These are phyloP conservation scores for Pyrenopolyporus hunteri DNA, from an alignment of 495 filamentous ascomycete genomes.

Conservation along the genomic window DNA sequence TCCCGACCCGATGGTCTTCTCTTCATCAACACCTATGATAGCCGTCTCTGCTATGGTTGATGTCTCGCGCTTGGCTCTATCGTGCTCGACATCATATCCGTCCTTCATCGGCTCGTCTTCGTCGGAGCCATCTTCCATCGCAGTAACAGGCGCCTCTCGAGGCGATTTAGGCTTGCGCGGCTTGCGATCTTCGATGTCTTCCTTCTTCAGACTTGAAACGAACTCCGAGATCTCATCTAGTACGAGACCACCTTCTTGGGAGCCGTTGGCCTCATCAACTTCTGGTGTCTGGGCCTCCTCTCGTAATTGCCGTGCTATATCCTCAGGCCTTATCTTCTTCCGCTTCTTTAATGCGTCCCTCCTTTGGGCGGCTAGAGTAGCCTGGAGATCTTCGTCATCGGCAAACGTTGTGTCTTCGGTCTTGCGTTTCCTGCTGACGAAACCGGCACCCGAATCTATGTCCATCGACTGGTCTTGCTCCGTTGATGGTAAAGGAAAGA, in stretches of 20 bases:
- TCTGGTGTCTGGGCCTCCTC: constrained; percentile 70
- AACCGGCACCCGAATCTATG: constrained; percentile 62
- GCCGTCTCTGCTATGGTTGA: constrained; percentile 59
- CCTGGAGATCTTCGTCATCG: constrained; percentile 93
- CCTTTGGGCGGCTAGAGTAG: constrained; percentile 79
- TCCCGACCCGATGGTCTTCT: constrained; percentile 75
- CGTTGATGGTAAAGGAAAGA: constrained; percentile 57
- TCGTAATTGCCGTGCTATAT: constrained; percentile 80
- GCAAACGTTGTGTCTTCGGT: constrained; percentile 74
- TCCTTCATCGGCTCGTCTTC: constrained; percentile 53
- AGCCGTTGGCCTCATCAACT: constrained; percentile 52
- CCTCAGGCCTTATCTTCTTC: constrained; percentile 80
- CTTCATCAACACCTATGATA: constrained; percentile 81
- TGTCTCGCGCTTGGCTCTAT: constrained; percentile 60
- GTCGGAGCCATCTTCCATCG: constrained; percentile 58
- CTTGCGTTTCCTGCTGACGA: constrained; percentile 63
- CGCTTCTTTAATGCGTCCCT: constrained; percentile 86
- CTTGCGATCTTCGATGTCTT: constrained; percentile 69
- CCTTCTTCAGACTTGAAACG: constrained; percentile 78
- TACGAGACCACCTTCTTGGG: constrained; percentile 74
- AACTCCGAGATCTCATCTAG: constrained; percentile 97
- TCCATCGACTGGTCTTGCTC: constrained; percentile 72
- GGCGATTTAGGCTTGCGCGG: constrained; percentile 49
- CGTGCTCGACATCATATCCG: constrained; percentile 59
- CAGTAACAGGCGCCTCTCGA: constrained; percentile 46